Conservation (phyloP, 1,284 basidiomycete species). For the Violaceomyces palustris region DNA sequence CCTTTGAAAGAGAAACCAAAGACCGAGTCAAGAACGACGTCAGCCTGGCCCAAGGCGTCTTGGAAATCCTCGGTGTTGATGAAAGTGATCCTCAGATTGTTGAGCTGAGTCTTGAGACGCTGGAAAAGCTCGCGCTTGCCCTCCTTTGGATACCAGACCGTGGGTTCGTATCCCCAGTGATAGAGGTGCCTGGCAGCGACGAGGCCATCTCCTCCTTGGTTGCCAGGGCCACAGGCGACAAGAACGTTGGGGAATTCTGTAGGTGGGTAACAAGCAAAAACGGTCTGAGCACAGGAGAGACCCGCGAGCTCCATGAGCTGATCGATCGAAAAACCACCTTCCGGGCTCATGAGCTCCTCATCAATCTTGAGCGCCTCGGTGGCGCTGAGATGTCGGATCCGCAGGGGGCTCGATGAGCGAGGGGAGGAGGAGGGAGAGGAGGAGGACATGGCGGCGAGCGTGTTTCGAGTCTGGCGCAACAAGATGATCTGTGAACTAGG, state of each 20-base stretch:
- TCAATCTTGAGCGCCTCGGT: slow-evolving; percentile 39
- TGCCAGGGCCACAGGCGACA: slow-evolving; percentile 88
- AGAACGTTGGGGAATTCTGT: slow-evolving; percentile 69
- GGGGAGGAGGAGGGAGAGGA: no score
- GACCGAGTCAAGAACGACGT: slow-evolving; percentile 88
- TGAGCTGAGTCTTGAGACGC: slow-evolving; percentile 78
- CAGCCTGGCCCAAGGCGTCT: slow-evolving; percentile 60
- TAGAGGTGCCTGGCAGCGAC: slow-evolving; percentile 87
- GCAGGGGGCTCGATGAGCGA: slow-evolving; percentile 4
- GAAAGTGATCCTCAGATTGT: slow-evolving; percentile 72
- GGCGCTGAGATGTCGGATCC: slow-evolving; percentile 41
- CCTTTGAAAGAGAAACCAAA: slow-evolving; percentile 93
- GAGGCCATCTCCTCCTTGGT: slow-evolving; percentile 83
- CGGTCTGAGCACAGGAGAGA: slow-evolving; percentile 82
- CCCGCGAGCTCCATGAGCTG: slow-evolving; percentile 99
- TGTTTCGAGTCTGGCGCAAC: background rate
- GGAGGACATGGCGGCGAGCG: background rate
- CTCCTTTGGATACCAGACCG: slow-evolving; percentile 47
- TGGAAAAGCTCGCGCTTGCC: slow-evolving; percentile 44
- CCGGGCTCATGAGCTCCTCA: slow-evolving; percentile 38
- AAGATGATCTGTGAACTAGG: no score
- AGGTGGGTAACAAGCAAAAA: slow-evolving; percentile 70
- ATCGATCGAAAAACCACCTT: slow-evolving; percentile 42
- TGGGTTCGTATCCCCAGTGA: slow-evolving; percentile 46
- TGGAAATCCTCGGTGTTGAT: slow-evolving; percentile 57